phyloP scores from a whole-genome alignment of 2,329 filamentous ascomycete species.

The Aspergillus phoenicis region DNA sequence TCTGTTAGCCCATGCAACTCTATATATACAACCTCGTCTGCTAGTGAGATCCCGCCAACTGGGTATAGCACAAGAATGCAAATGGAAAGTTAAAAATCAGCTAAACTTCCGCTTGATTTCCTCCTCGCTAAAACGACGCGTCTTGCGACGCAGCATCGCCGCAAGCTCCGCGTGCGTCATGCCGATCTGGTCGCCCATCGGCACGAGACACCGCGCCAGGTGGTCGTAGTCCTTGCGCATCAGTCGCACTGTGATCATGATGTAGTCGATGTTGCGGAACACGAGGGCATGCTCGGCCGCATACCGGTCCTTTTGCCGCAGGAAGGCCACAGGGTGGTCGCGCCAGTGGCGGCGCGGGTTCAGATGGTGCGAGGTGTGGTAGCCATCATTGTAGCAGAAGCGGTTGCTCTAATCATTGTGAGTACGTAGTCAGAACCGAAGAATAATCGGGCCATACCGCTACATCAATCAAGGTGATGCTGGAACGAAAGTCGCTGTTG shows the following conservation, averaged over 20 bases:
- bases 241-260: constrained; percentile 71
- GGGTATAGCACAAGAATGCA: neutral
- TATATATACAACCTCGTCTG: no score
- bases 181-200: constrained; percentile 69
- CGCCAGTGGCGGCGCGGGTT: constrained; percentile 68
- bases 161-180: constrained; percentile 67
- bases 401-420: constrained; percentile 66
- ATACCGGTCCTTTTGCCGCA: constrained; percentile 69
- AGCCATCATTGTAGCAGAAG: constrained; percentile 80
- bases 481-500: constrained; percentile 75
- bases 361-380: constrained; percentile 65
- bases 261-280: constrained; percentile 79
- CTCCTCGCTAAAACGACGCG: constrained; percentile 56
- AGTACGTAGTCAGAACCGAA: neutral
- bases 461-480: constrained; percentile 78
- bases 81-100: neutral
- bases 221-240: constrained; percentile 71
- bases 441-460: constrained; percentile 57
- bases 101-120: constrained; percentile 16
- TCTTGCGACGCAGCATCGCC: constrained; percentile 65
- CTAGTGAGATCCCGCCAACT: no score
- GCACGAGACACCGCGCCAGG: constrained; percentile 71
- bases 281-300: constrained; percentile 69
- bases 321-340: constrained; percentile 73
- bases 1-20: no score